Evolutionary conservation across 139 green algal genomes (phyloP).

Genomic region (Chlamydomonas sp.): DNA sequence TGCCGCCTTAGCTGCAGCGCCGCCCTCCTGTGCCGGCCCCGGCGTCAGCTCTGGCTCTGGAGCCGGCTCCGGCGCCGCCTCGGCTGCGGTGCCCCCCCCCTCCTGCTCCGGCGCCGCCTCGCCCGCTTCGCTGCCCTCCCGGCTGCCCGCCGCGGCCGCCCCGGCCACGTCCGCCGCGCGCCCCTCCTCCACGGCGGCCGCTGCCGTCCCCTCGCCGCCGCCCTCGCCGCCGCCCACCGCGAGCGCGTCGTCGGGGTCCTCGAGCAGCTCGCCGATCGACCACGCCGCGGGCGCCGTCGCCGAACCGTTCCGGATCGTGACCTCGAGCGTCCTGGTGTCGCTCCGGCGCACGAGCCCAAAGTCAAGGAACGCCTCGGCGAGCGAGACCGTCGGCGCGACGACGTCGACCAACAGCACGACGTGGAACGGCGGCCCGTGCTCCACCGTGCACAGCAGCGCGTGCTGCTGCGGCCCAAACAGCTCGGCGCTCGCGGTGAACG

Average conservation of each 20-base stretch:
- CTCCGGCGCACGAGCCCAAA: conserved; percentile 30
- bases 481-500: neutral
- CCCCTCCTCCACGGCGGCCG: too few relatives aligned
- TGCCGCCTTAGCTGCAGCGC: too few relatives aligned
- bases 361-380: conserved; percentile 22
- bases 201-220: too few relatives aligned
- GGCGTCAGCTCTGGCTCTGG: too few relatives aligned
- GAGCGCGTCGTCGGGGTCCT: neutral
- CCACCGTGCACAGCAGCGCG: neutral
- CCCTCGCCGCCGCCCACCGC: neutral
- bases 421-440: conserved; percentile 10
- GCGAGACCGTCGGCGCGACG: conserved; percentile 5
- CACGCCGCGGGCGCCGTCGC: conserved; percentile 23
- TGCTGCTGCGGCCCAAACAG: neutral
- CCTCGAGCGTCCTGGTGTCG: conserved; percentile 1
- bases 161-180: too few relatives aligned
- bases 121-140: neutral
- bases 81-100: neutral
- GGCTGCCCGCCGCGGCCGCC: too few relatives aligned
- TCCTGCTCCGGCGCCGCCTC: neutral
- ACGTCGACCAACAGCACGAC: conserved; percentile 17
- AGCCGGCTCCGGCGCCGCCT: too few relatives aligned
- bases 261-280: conserved; percentile 23
- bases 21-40: too few relatives aligned
- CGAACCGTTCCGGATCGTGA: conserved; percentile 27